These are phyloP conservation scores for Pseudogymnoascus sp. DNA, from an alignment of 2,329 filamentous ascomycete genomes.

Conservation along the genomic window DNA sequence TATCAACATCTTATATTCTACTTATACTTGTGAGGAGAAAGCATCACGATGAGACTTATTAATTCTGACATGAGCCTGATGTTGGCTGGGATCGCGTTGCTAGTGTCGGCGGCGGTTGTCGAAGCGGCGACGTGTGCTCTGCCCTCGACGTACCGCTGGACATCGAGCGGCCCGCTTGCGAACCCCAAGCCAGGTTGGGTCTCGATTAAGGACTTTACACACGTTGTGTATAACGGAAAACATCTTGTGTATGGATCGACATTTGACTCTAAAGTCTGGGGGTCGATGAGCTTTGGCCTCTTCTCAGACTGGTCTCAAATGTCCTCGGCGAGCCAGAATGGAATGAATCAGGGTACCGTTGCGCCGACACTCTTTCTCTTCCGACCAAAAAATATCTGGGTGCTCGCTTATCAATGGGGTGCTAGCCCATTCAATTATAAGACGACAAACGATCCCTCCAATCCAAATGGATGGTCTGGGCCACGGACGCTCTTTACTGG, in stretches of 20 bases:
- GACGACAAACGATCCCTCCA: slow-evolving; percentile 50
- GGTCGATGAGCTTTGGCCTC: slow-evolving; percentile 51
- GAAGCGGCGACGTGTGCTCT: slow-evolving; percentile 36
- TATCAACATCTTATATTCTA: no score
- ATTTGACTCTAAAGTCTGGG: slow-evolving; percentile 39
- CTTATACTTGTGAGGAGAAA: not conserved
- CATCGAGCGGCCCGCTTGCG: slow-evolving; percentile 43
- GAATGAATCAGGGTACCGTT: slow-evolving; percentile 40
- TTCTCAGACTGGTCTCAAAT: slow-evolving; percentile 49
- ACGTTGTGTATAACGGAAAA: slow-evolving; percentile 46
- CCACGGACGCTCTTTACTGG: slow-evolving; percentile 50
- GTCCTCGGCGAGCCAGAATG: slow-evolving; percentile 43
- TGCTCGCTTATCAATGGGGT: slow-evolving; percentile 60
- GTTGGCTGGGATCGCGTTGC: not conserved
- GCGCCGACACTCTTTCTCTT: slow-evolving; percentile 60
- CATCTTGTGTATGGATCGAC: slow-evolving; percentile 54
- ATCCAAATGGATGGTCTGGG: slow-evolving; percentile 49
- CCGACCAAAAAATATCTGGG: slow-evolving; percentile 51
- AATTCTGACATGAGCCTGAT: not conserved
- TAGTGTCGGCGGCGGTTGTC: not conserved
- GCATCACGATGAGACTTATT: not conserved
- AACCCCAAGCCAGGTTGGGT: slow-evolving; percentile 46
- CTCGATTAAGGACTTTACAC: slow-evolving; percentile 57
- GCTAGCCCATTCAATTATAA: slow-evolving; percentile 51
- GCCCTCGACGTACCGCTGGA: slow-evolving; percentile 50